phyloP scores from a whole-genome alignment of 2,329 filamentous ascomycete genomes.

The Elsinoe fawcettii region DNA sequence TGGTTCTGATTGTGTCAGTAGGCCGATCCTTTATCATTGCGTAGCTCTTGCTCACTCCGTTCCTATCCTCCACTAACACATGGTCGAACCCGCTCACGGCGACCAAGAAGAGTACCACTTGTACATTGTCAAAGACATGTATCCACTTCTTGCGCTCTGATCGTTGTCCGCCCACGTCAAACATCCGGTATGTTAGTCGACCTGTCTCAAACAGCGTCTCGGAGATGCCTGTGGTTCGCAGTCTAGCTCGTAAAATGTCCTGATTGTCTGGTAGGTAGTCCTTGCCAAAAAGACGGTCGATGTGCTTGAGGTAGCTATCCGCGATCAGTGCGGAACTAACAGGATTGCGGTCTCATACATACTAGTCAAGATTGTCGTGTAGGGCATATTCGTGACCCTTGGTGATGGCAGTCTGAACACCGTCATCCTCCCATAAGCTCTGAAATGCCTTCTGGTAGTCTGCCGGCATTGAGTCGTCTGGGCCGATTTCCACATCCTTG shows the following conservation, averaged over 20 bases:
- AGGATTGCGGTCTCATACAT: conserved; percentile 32
- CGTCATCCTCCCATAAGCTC: conserved; percentile 71
- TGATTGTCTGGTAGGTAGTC: conserved; percentile 91
- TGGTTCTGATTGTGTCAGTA: conserved; percentile 47
- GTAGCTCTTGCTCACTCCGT: conserved; percentile 36
- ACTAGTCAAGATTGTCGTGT: conserved; percentile 94
- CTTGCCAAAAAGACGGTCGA: conserved; percentile 55
- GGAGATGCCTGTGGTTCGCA: conserved; percentile 96
- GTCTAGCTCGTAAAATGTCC: conserved; percentile 89
- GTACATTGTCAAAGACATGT: conserved; percentile 97
- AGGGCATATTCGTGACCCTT: conserved; percentile 96
- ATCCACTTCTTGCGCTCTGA: conserved; percentile 99
- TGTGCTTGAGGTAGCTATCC: conserved; percentile 66
- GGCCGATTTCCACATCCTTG: conserved; percentile 71
- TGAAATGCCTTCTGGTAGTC: conserved; percentile 77
- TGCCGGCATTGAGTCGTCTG: conserved; percentile 69
- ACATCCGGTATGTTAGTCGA: conserved; percentile 92
- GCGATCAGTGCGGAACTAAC: conserved; percentile 20
- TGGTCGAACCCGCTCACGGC: conserved; percentile 97
- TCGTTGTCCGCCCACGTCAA: conserved; percentile 90
- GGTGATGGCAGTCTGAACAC: conserved; percentile 77
- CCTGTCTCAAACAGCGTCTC: conserved; percentile 95
- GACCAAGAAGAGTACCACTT: conserved; percentile 90
- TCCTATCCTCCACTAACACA: conserved; percentile 91
- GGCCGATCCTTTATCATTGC: background rate